Base-by-base conservation (phyloP, 495 filamentous ascomycete genomes). In the Aspergillus sclerotioniger region DNA sequence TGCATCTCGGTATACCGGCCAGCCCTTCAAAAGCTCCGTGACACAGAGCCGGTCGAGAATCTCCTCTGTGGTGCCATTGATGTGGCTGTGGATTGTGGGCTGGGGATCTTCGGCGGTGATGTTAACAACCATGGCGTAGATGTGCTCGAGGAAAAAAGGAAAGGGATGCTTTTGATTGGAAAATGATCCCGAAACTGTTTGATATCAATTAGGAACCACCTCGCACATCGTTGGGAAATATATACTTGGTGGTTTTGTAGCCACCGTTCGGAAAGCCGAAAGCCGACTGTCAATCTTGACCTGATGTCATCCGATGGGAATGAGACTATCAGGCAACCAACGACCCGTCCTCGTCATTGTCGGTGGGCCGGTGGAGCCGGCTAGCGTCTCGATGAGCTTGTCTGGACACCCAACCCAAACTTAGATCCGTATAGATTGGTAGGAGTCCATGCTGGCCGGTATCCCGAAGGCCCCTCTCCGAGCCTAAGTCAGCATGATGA, bases 81-180 rank as follows among this genome's bases (percentile, higher is more conserved):
- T 50, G 47, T 50, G 47, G 47, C 47, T 50, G 25, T 50, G 47
- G 47, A 50, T 32, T 8, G 25, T 50, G 25, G 47, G 47, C 13
- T 50, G 47, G 28, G 47, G 47, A 28, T 50, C 47, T 50, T 50
- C 47, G 25, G 47, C 47, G 47, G 47, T 50, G 47, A 50, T 50
- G 47, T 50, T 50, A 8, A 50, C 47, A 25, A 50, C 47, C 47
- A 50, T 50, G 25, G 15, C 32, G 25, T 8, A 15, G 37, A 41
- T n/a, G 37, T 41, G 37, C 9, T 15, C 5, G 13, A 2, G 13
- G n/a, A 13, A 15, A 15, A n/a, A 13, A 6, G 13, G 13, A 6
- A n/a, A 12, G 37, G n/a, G 37, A 15, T 41, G 37, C 0, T 15
- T 15, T 41, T 41, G 12, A 41, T 41, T 15, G 37, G n/a, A n/a